These are phyloP conservation scores for Allium sativum DNA, from an alignment of 106 monocot genomes.

Conservation along the genomic window DNA sequence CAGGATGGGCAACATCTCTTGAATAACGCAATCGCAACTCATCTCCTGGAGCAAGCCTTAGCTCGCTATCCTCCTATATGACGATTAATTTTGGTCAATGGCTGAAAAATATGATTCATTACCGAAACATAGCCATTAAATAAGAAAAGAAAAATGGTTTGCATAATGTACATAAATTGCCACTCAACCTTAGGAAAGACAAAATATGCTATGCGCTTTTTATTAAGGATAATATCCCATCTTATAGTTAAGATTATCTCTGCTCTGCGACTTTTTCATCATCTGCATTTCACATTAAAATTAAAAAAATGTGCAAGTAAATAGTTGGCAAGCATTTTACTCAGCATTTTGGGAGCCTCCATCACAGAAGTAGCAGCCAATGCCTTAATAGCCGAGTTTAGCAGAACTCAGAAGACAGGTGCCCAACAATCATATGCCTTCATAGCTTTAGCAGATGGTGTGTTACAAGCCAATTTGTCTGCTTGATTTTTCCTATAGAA, in stretches of 20 bases:
- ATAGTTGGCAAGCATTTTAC: slow-evolving; percentile 35
- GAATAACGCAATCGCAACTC: slow-evolving; percentile 88
- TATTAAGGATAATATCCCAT: slow-evolving; percentile 98
- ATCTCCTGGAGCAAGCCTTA: slow-evolving; percentile 98
- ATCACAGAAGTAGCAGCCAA: slow-evolving; percentile 66
- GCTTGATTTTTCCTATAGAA: slow-evolving; percentile 52
- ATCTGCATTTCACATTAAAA: slow-evolving; percentile 30
- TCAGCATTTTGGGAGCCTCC: slow-evolving; percentile 73
- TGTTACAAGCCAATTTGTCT: slow-evolving; percentile 55
- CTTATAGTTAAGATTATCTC: slow-evolving; percentile 81
- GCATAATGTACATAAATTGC: not conserved
- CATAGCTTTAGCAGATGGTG: slow-evolving; percentile 58
- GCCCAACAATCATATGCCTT: slow-evolving; percentile 66
- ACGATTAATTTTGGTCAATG: slow-evolving; percentile 4
- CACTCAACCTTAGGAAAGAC: slow-evolving; percentile 90
- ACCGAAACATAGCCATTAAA: not conserved
- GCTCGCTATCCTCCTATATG: slow-evolving; percentile 89
- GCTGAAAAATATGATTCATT: not conserved
- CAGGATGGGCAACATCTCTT: slow-evolving; percentile 81
- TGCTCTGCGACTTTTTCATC: slow-evolving; percentile 99
- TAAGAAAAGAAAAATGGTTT: not conserved
- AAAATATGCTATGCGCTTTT: slow-evolving; percentile 94
- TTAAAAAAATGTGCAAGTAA: not conserved
- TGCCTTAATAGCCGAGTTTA: slow-evolving; percentile 59
- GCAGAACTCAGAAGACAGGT: slow-evolving; percentile 37